Base-by-base conservation (phyloP, 192 early-diverging fungal species). In the Coemansia umbellata region DNA sequence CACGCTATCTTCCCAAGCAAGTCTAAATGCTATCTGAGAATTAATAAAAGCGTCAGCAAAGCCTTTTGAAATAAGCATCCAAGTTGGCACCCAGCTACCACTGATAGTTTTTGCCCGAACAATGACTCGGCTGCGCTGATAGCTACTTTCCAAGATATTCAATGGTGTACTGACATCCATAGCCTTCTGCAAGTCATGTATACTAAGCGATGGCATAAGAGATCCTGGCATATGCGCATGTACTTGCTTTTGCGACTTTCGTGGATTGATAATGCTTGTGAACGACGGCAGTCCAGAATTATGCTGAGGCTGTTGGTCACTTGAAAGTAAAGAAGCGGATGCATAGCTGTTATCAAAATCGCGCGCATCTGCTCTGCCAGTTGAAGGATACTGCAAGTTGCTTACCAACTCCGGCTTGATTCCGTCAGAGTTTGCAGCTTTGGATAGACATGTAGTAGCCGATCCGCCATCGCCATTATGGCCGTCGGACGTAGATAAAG, bases 201-300 rank as follows among this genome's bases (percentile, higher is more conserved):
- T 58, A 40, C 37, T 55, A 35, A 63, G 45, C 28, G 70, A 58
- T 2, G 53, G 63, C n/a, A 40, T 40, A 36, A 73, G 27, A 1
- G 55, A 28, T 17, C 70, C 70, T 8, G 70, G 59, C 63, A 66
- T 66, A 26, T 63, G 60, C 2, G 19, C 35, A 30, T 24, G 36
- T 31, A 32, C 13, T 24, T 15, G 37, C 8, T 31, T 23, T 30
- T 28, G 36, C 10, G 37, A n/a, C 39, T 39, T 49, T 7, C 60
- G 55, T 19, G 71, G 64, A 17, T 57, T 64, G 31, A 75, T 68
- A 31, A 75, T 75, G 53, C 57, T 75, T 23, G 60, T 64, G 19
- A 75, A 75, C 30, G 72, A 63, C 47, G 68, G 61, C 18, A 55
- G 18, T 5, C 43, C 24, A 45, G 14, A 9, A 28, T 23, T 15